Evolutionary conservation across 345 rosid species (phyloP).

Genomic region (Viola odorata): DNA sequence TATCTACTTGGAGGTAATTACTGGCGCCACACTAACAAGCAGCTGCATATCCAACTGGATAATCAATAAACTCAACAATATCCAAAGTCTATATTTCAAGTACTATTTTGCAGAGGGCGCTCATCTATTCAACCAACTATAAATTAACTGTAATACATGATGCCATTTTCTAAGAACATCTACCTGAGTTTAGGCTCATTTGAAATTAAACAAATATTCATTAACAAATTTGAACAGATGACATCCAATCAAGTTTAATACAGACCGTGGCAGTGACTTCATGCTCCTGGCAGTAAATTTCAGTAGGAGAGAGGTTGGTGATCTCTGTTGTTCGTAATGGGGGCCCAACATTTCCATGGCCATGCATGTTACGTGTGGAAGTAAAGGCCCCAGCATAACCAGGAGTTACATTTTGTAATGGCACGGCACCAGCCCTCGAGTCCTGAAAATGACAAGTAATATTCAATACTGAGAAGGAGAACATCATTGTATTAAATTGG

Average conservation of each 20-base stretch:
- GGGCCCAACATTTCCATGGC: constrained; percentile 35
- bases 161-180: too few relatives aligned
- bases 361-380: constrained; percentile 37
- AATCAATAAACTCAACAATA: too few relatives aligned
- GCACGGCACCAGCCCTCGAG: constrained; percentile 36
- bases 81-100: too few relatives aligned
- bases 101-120: too few relatives aligned
- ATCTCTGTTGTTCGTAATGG: constrained; percentile 52
- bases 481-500: not conserved
- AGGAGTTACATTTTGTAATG: constrained; percentile 39
- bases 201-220: not conserved
- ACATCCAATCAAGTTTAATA: constrained; percentile 12
- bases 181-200: too few relatives aligned
- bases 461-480: not conserved
- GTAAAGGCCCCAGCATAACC: constrained; percentile 25
- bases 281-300: constrained; percentile 69
- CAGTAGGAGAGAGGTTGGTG: constrained; percentile 53
- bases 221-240: not conserved
- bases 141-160: too few relatives aligned
- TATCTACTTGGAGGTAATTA: too few relatives aligned
- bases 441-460: constrained; percentile 41
- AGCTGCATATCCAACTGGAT: too few relatives aligned
- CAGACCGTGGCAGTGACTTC: constrained; percentile 85
- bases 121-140: too few relatives aligned
- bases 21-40: too few relatives aligned